phyloP scores from a whole-genome alignment of 2,329 filamentous ascomycete genomes.

The Ascochyta lentis region DNA sequence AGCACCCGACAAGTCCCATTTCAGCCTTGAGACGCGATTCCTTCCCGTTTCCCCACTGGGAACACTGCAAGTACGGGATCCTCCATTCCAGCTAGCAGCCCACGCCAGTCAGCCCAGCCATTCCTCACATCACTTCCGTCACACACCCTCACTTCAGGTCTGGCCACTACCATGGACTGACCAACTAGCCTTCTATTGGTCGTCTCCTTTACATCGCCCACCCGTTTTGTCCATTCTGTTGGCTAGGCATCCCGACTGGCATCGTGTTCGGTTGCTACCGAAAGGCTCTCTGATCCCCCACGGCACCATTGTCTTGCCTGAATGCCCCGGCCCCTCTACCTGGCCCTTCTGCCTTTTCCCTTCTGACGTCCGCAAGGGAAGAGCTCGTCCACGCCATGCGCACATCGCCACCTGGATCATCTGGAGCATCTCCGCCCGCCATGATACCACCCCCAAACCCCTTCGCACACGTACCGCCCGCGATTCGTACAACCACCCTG shows the following conservation, averaged over 20 bases:
- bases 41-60: constrained; percentile 28
- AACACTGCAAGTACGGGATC: constrained; percentile 34
- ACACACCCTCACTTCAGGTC: constrained; percentile 22
- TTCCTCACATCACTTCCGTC: constrained; percentile 11
- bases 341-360: constrained; percentile 26
- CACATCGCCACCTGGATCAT: constrained; percentile 43
- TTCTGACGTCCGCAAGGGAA: constrained; percentile 23
- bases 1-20: constrained; percentile 32
- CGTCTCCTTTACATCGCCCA: constrained; percentile 19
- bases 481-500: constrained; percentile 34
- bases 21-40: constrained; percentile 30
- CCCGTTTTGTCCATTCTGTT: constrained; percentile 35
- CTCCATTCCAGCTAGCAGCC: constrained; percentile 35
- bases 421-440: constrained; percentile 40
- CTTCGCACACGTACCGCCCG: constrained; percentile 36
- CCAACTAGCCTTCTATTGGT: constrained; percentile 33
- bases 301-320: constrained; percentile 27
- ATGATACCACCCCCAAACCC: constrained; percentile 45
- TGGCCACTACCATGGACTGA: constrained; percentile 38
- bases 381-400: constrained; percentile 27
- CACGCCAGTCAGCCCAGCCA: constrained; percentile 12
- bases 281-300: constrained; percentile 37
- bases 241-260: constrained; percentile 29
- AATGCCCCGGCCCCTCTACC: constrained; percentile 13
- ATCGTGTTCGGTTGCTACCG: constrained; percentile 46